A percentile compares a stretch with the other conserved stretches of the same genome.
Conservation (phyloP, 345 rosid genomes). For the Melaleuca alternifolia region DNA sequence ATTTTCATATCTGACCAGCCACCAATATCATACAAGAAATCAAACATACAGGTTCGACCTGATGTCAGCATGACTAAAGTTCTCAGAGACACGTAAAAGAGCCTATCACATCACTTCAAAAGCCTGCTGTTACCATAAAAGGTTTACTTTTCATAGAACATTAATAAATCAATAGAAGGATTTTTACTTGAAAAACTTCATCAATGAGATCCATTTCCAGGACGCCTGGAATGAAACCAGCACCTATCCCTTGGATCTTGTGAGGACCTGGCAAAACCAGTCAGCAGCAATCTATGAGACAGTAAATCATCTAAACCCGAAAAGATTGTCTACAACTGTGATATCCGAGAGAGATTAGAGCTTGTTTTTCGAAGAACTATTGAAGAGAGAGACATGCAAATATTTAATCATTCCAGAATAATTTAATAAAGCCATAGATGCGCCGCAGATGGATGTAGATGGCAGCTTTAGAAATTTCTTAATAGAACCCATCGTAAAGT, state of each 20-base stretch:
- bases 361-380: neutral
- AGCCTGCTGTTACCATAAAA: neutral
- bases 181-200: constrained; percentile 76
- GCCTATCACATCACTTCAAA: neutral
- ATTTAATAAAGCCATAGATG: neutral
- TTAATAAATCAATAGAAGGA: neutral
- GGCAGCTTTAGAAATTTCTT: neutral
- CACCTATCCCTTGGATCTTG: constrained; percentile 96
- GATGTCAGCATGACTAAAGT: neutral
- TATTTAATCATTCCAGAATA: neutral
- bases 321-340: neutral
- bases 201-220: constrained; percentile 59
- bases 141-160: neutral
- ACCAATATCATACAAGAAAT: neutral
- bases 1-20: neutral
- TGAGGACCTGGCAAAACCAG: constrained; percentile 51
- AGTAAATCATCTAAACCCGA: neutral
- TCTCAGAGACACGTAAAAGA: neutral
- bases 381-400: neutral
- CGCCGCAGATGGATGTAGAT: neutral
- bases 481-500: neutral
- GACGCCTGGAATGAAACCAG: constrained; percentile 84
- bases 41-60: neutral
- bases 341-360: neutral
- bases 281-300: neutral